A percentile compares a stretch with the other conserved stretches of the same genome.
Conservation (phyloP, 148 eudicot species). For the Salicornia ramosissima region DNA sequence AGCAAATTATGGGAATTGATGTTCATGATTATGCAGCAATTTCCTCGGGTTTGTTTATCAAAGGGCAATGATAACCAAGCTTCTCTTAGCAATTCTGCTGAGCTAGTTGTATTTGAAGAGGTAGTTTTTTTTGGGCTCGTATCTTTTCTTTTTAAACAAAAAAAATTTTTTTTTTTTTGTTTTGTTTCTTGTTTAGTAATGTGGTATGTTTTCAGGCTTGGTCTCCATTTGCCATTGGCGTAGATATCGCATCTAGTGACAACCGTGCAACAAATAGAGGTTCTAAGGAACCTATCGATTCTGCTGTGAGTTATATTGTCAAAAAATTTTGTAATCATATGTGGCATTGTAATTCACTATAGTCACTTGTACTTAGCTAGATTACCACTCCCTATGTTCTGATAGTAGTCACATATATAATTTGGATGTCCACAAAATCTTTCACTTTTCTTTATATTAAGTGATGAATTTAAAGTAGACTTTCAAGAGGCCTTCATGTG, state of each 20-base stretch:
- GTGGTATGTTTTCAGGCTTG: conserved; percentile 53
- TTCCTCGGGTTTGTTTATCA: conserved; percentile 50
- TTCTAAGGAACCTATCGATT: conserved; percentile 38
- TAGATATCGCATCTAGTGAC: conserved; percentile 34
- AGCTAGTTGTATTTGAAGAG: conserved; percentile 59
- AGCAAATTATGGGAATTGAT: background rate
- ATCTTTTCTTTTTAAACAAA: no score
- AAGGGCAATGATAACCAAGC: conserved; percentile 26
- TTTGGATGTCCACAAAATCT: background rate
- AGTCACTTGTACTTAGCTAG: background rate
- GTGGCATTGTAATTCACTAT: background rate
- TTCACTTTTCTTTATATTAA: background rate
- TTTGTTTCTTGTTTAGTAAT: background rate
- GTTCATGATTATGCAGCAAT: conserved; percentile 41
- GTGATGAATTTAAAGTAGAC: background rate
- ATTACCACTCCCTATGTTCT: background rate
- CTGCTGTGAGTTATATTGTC: conserved; percentile 48
- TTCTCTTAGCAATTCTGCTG: conserved; percentile 22
- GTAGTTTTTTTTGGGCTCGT: no score
- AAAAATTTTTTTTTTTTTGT: no score
- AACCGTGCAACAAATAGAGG: conserved; percentile 26
- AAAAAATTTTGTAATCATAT: background rate
- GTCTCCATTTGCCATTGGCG: conserved; percentile 61
- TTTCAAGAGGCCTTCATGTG: no score
- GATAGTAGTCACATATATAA: background rate